Evolutionary conservation across 305 asterid species (phyloP).

Genomic region (Plantago lanceolata): DNA sequence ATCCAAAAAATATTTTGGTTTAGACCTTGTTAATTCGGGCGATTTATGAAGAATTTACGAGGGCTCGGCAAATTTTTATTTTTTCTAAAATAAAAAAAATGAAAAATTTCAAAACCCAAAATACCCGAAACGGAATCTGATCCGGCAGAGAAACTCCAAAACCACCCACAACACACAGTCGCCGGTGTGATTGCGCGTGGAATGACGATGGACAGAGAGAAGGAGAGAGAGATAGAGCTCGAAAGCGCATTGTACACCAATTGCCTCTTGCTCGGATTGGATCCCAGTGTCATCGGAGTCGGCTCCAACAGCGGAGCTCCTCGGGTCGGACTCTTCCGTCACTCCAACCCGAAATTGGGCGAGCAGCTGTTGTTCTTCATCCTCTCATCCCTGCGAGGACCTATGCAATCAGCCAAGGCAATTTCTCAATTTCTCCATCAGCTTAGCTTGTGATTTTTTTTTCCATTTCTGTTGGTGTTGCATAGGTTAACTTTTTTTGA

Average conservation of each 20-base stretch:
- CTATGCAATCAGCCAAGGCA: conserved; percentile 88
- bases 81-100: conserved; percentile 13
- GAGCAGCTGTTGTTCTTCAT: conserved; percentile 95
- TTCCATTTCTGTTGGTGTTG: not conserved
- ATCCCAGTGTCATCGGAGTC: conserved; percentile 84
- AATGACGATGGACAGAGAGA: conserved; percentile 99
- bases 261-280: conserved; percentile 89
- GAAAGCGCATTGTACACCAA: conserved; percentile 99
- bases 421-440: not conserved
- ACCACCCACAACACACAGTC: conserved; percentile 24
- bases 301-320: conserved; percentile 81
- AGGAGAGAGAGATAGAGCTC: conserved; percentile 97
- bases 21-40: too few species aligned
- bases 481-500: conserved; percentile 7
- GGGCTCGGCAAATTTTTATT: conserved; percentile 21
- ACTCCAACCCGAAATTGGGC: conserved; percentile 95
- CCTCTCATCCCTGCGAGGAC: conserved; percentile 91
- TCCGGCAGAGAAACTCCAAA: conserved; percentile 33
- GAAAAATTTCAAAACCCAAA: conserved; percentile 20
- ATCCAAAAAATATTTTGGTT: too few species aligned
- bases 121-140: conserved; percentile 35
- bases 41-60: conserved; percentile 21
- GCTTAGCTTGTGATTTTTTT: not conserved
- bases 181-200: conserved; percentile 31
- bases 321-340: conserved; percentile 89